phyloP scores from a whole-genome alignment of 371 early-diverging fungal species.

The Mucor mucedo region DNA sequence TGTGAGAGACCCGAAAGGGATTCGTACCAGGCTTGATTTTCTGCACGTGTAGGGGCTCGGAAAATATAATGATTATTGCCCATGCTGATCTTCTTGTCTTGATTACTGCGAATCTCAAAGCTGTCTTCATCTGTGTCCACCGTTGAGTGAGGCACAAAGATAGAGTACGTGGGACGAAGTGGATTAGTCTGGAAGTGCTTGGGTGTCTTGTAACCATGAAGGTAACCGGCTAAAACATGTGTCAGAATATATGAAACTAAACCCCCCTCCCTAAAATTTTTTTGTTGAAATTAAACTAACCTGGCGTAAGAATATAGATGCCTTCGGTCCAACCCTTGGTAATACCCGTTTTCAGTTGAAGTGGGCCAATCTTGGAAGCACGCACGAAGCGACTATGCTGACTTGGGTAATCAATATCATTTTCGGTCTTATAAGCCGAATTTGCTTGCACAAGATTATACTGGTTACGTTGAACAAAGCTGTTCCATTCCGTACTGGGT shows the following conservation, averaged over 20 bases:
- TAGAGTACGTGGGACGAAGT: conserved; percentile 31
- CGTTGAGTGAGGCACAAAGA: conserved; percentile 42
- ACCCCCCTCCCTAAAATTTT: no score
- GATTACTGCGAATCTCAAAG: conserved; percentile 34
- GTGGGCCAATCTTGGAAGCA: conserved; percentile 46
- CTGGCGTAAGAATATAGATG: conserved; percentile 49
- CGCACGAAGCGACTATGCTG: conserved; percentile 39
- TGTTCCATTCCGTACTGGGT: conserved; percentile 50
- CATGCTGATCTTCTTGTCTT: conserved; percentile 25
- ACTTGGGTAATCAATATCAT: conserved; percentile 45
- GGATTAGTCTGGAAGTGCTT: conserved; percentile 43
- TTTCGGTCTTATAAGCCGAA: conserved; percentile 49
- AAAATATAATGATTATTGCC: conserved; percentile 19
- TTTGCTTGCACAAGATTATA: conserved; percentile 39
- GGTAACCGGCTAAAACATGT: conserved; percentile 40
- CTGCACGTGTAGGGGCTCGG: conserved; percentile 13
- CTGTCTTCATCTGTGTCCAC: conserved; percentile 24
- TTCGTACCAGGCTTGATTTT: conserved; percentile 22
- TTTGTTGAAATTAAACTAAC: conserved; percentile 22
- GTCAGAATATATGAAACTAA: background rate
- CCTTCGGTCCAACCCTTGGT: conserved; percentile 42
- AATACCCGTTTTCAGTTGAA: conserved; percentile 35
- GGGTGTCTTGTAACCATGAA: conserved; percentile 52
- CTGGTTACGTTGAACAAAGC: conserved; percentile 44
- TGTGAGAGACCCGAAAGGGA: conserved; percentile 10